phyloP scores from a whole-genome alignment of 805 yeast species.

The Wickerhamomyces subpelliculosus region DNA sequence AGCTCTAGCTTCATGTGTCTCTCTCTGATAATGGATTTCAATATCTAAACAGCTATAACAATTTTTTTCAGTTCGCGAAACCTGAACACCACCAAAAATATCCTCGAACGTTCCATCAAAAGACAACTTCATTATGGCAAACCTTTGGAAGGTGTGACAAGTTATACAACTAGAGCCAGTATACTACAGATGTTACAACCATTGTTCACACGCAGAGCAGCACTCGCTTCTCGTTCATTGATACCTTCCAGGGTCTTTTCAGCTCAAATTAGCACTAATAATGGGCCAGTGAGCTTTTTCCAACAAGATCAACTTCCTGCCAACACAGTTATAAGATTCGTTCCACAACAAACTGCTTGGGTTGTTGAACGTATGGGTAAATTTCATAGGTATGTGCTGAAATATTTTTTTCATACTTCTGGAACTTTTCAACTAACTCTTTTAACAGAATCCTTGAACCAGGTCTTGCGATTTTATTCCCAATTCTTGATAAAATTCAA shows the following conservation, averaged over 20 bases:
- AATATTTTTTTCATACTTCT: background rate
- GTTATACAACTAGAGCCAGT: background rate
- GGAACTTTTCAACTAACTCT: no score
- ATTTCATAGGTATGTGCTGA: slow-evolving; percentile 37
- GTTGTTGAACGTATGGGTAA: slow-evolving; percentile 89
- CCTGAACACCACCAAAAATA: background rate
- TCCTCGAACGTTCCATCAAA: background rate
- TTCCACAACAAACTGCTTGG: slow-evolving; percentile 90
- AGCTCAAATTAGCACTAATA: background rate
- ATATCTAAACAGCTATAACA: background rate
- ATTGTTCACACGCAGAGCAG: background rate
- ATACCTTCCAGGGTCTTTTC: background rate
- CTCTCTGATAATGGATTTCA: background rate
- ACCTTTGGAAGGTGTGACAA: background rate
- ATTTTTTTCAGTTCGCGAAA: background rate
- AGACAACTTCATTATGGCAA: no score
- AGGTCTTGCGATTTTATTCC: slow-evolving; percentile 68
- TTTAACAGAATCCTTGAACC: slow-evolving; percentile 49
- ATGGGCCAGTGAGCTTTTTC: slow-evolving; percentile 42
- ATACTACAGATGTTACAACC: background rate
- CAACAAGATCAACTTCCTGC: slow-evolving; percentile 63
- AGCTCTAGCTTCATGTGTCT: background rate
- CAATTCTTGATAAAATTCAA: slow-evolving; percentile 67
- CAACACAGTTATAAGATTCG: slow-evolving; percentile 68
- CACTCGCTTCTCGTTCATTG: background rate